A percentile compares a stretch with the other conserved stretches of the same genome.
phyloP scores from a whole-genome alignment of 768 basidiomycete genomes.

The Collybia sp. region DNA sequence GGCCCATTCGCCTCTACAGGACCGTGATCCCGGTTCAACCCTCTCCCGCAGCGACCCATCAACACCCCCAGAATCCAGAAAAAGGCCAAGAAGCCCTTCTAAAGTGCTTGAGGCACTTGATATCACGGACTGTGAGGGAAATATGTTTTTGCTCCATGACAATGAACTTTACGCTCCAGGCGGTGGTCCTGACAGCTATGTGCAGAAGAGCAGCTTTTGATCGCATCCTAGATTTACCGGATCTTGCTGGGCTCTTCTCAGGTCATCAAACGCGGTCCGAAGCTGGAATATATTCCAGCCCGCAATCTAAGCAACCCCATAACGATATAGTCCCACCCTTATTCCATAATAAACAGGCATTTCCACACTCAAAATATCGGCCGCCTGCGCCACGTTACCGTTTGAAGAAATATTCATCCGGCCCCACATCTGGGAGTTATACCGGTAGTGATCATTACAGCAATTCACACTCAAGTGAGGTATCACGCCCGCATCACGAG shows the following conservation, averaged over 20 bases:
- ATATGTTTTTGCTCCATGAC: background rate
- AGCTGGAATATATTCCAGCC: background rate
- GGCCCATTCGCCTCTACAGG: background rate
- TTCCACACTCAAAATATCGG: background rate
- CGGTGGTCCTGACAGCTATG: constrained; percentile 18
- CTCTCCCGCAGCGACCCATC: constrained; percentile 11
- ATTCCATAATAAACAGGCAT: constrained; percentile 7
- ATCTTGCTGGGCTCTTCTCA: constrained; percentile 39
- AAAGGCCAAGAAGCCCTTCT: constrained; percentile 15
- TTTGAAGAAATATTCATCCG: no score
- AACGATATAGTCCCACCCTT: background rate
- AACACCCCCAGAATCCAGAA: background rate
- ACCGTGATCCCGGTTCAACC: constrained; percentile 11
- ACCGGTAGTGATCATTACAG: no score
- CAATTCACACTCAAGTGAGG: no score
- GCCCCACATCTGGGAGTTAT: no score
- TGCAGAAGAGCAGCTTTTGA: constrained; percentile 32
- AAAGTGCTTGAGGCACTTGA: constrained; percentile 38
- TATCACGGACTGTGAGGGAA: constrained; percentile 36
- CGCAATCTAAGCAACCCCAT: background rate
- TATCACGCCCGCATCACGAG: no score
- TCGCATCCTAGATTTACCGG: constrained; percentile 36
- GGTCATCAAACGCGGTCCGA: background rate
- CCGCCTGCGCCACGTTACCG: background rate
- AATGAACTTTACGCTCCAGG: background rate